Conservation (phyloP, 1,284 basidiomycete species). For the Schizopora paradoxa region DNA sequence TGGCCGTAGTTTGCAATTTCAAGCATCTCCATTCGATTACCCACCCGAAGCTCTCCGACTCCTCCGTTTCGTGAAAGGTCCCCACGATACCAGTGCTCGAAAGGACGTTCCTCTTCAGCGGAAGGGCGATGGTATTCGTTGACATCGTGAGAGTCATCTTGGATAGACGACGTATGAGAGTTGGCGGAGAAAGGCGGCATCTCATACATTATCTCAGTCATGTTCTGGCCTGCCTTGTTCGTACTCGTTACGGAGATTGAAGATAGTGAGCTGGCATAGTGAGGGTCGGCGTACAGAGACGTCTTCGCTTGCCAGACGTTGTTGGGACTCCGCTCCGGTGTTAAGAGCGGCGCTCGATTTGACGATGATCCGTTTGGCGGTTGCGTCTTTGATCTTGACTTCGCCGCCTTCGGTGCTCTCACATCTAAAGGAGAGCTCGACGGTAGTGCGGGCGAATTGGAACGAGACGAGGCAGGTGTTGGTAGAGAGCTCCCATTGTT, state of each 20-base stretch:
- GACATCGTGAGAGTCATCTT: slow-evolving; percentile 23
- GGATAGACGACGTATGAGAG: slow-evolving; percentile 16
- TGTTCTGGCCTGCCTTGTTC: slow-evolving; percentile 5
- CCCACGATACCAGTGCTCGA: slow-evolving; percentile 79
- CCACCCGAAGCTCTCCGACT: slow-evolving; percentile 70
- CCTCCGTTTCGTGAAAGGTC: slow-evolving; percentile 75
- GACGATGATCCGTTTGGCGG: not conserved
- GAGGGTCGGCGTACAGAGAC: slow-evolving; percentile 3
- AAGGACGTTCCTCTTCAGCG: slow-evolving; percentile 70
- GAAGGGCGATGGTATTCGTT: slow-evolving; percentile 39
- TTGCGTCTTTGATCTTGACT: not conserved
- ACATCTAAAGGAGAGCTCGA: slow-evolving; percentile 23
- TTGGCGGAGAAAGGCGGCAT: slow-evolving; percentile 15
- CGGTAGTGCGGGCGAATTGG: slow-evolving; percentile 31
- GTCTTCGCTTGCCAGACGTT: not conserved
- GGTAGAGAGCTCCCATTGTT: slow-evolving; percentile 27
- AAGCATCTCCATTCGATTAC: slow-evolving; percentile 67
- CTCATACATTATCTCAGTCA: slow-evolving; percentile 13
- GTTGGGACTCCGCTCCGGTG: slow-evolving; percentile 1
- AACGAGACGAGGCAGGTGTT: slow-evolving; percentile 31
- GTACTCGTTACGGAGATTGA: slow-evolving; percentile 8
- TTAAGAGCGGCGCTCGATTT: slow-evolving; percentile 9
- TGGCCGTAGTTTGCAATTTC: slow-evolving; percentile 80
- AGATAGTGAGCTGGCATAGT: slow-evolving; percentile 11
- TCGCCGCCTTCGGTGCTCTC: too few relatives aligned